These are phyloP conservation scores for Pseudogymnoascus sp. DNA, from an alignment of 2,329 filamentous ascomycete species.

Conservation along the genomic window DNA sequence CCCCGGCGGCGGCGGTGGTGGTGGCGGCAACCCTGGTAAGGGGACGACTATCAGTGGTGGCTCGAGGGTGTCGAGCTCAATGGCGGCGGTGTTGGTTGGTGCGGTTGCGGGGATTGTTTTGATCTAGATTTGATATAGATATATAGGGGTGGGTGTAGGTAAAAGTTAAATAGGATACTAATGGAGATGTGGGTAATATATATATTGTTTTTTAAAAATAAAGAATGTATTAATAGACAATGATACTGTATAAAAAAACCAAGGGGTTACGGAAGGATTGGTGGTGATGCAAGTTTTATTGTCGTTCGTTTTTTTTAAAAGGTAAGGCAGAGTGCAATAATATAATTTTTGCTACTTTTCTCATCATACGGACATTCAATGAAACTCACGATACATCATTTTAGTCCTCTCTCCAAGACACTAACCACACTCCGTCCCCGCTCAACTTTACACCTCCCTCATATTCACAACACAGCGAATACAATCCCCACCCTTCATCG, in stretches of 20 bases:
- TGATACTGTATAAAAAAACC: neutral
- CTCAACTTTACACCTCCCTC: slow-evolving; percentile 22
- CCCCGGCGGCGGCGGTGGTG: neutral
- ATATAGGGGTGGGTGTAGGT: neutral
- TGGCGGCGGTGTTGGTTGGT: neutral
- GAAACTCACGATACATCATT: slow-evolving; percentile 3
- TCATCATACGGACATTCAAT: neutral
- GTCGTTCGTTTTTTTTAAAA: too few relatives aligned
- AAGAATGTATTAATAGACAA: neutral
- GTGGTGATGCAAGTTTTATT: too few relatives aligned
- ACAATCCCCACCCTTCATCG: slow-evolving; percentile 95
- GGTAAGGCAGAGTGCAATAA: neutral
- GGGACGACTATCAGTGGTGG: neutral
- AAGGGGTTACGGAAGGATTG: neutral
- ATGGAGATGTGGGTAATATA: neutral
- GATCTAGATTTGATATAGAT: neutral
- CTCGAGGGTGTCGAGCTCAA: neutral
- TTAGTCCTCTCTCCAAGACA: neutral
- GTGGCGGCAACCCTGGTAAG: neutral
- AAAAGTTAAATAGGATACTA: neutral
- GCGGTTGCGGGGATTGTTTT: neutral
- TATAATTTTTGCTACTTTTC: neutral
- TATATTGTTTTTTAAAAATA: neutral
- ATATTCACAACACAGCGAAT: slow-evolving; percentile 86
- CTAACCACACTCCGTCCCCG: neutral